A percentile compares a stretch with the other conserved stretches of the same genome.
Evolutionary conservation across 805 yeast genomes (phyloP).

Genomic region (Scheffersomyces spartinae): DNA sequence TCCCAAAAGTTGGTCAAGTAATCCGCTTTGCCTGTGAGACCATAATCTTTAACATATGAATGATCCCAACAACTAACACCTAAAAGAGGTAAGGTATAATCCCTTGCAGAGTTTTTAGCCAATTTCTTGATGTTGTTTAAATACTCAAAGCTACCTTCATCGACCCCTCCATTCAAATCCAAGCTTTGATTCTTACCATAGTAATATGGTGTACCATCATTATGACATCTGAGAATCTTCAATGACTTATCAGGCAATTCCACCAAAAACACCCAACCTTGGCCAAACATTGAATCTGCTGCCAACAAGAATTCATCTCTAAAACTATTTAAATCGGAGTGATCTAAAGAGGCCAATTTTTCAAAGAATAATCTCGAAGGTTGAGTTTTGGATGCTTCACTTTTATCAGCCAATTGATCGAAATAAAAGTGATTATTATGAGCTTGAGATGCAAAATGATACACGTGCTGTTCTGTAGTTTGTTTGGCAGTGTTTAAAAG

Average conservation of each 20-base stretch:
- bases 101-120: constrained; percentile 32
- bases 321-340: constrained; percentile 35
- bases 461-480: constrained; percentile 54
- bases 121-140: constrained; percentile 31
- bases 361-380: constrained; percentile 29
- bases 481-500: constrained; percentile 54
- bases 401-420: constrained; percentile 38
- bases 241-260: constrained; percentile 54
- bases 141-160: constrained; percentile 39
- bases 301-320: constrained; percentile 35
- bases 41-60: constrained; percentile 79
- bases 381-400: constrained; percentile 19
- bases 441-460: constrained; percentile 82
- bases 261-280: constrained; percentile 68
- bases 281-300: constrained; percentile 46
- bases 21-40: constrained; percentile 58
- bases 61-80: constrained; percentile 82
- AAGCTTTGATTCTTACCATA: constrained; percentile 57
- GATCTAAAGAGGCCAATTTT: constrained; percentile 22
- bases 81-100: constrained; percentile 63
- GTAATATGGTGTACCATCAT: constrained; percentile 70
- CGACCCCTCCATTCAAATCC: constrained; percentile 68
- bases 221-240: constrained; percentile 43
- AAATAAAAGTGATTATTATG: constrained; percentile 88
- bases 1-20: constrained; percentile 70